Conservation (phyloP, 805 yeast genomes). For the Lipomyces japonicus region DNA sequence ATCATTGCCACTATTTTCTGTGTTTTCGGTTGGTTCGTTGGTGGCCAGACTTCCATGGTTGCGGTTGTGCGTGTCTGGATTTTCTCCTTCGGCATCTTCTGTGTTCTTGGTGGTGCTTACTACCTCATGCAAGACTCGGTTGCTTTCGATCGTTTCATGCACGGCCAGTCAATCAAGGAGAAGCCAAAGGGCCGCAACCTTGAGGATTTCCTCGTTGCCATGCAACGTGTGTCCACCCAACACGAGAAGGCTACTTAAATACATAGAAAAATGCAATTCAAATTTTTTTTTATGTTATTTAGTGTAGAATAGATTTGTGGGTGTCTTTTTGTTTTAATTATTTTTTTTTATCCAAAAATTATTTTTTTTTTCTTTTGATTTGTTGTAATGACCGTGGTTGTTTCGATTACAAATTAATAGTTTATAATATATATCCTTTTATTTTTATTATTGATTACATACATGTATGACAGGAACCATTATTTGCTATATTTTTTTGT, state of each 20-base stretch:
- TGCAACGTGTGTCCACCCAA: constrained; percentile 65
- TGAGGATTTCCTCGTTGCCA: constrained; percentile 59
- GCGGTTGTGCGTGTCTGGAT: constrained; percentile 92
- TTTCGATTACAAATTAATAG: too few relatives aligned
- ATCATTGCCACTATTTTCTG: constrained; percentile 88
- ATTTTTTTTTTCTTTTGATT: background rate
- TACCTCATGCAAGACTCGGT: constrained; percentile 70
- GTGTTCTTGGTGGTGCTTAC: constrained; percentile 94
- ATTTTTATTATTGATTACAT: too few relatives aligned
- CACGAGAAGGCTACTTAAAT: constrained; percentile 51
- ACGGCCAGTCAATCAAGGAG: constrained; percentile 48
- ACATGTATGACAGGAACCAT: too few relatives aligned
- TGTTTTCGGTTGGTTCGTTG: constrained; percentile 96
- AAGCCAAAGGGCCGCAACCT: constrained; percentile 47
- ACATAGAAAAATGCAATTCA: background rate
- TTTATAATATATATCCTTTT: too few relatives aligned
- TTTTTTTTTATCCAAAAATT: background rate
- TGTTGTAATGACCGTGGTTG: too few relatives aligned
- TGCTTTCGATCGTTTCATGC: constrained; percentile 53
- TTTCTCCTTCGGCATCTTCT: constrained; percentile 96
- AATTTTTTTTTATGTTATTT: background rate
- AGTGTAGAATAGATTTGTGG: background rate
- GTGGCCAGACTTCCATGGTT: constrained; percentile 94
- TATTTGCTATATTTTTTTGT: too few relatives aligned
- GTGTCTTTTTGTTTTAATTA: background rate